Evolutionary conservation across 2,329 filamentous ascomycete genomes (phyloP), one percentile per base, ranked within the genome.

Genomic region (Epichloe uncinata): DNA sequence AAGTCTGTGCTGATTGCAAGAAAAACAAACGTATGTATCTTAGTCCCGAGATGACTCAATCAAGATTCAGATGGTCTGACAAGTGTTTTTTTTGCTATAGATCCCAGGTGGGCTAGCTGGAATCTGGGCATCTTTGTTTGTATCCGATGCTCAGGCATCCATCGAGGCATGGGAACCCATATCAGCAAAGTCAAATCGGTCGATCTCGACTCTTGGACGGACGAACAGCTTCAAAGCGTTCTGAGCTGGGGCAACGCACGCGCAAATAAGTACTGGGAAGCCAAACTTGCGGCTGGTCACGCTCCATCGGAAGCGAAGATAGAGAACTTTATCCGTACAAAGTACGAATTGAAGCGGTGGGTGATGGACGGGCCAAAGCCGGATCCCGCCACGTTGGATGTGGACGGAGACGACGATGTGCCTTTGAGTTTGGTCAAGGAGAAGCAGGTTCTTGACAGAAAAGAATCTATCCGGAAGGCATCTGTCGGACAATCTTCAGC

Each of bases 201-300:
- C 58, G 93, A 98, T 67, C 81, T 98, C 56, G 93, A 98, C 68
- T 84, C 91, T 26, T 98, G 93, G 93, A 98, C 93, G 55, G 93
- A 98, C 66, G 93, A 98, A 68, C 93, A 98, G 72, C 74, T 97
- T 53, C 84, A 93, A 67, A 96, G 87, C 68, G 84, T 98, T 57
- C 68, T 98, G 55, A 87, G 80, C 73, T 98, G 93, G 94, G 93
- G 93, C 53, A 98, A 98, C 67, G 80, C 85, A 50, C 84, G 90
- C 67, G 93, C 93, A 50, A 98, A 98, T 73, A 97, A 95, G 74
- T 95, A 97, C 67, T 98, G 91, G 91, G 94, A 98, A 69, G 81
- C 87, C 54, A 98, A 97, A 71, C 72, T 98, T 61, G 89, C 91
- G 2, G 72, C 84, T 13, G 90, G 90, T 52, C 93, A 98, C 68